Conservation (phyloP, 306 rosid species). For the Cicer chorassanicum region DNA sequence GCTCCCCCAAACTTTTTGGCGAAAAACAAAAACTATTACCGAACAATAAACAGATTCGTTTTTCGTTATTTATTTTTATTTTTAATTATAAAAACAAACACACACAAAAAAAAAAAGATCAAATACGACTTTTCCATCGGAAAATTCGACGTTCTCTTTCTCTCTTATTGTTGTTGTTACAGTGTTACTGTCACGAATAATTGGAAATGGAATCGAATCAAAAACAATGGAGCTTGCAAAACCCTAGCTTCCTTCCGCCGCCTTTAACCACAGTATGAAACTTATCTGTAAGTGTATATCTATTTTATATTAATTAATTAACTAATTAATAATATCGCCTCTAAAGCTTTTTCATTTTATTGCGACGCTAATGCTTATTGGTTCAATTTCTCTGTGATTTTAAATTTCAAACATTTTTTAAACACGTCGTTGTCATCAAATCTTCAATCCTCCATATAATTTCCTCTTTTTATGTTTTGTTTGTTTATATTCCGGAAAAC, state of each 20-base stretch:
- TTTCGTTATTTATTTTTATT: neutral
- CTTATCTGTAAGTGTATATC: conserved; percentile 49
- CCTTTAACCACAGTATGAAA: conserved; percentile 43
- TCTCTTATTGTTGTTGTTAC: conserved; percentile 7
- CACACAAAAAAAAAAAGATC: neutral
- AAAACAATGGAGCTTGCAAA: conserved; percentile 57
- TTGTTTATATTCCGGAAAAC: conserved; percentile 32
- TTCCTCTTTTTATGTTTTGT: neutral
- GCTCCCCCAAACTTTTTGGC: conserved; percentile 47
- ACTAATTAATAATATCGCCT: conserved; percentile 31
- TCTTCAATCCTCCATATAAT: conserved; percentile 21
- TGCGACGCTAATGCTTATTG: conserved; percentile 17
- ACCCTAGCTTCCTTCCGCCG: conserved; percentile 71
- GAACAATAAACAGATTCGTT: neutral
- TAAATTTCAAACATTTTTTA: neutral
- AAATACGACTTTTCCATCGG: conserved; percentile 26
- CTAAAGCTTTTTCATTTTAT: conserved; percentile 16
- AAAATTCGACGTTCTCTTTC: conserved; percentile 29
- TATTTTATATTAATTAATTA: conserved; percentile 10
- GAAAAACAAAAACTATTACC: neutral
- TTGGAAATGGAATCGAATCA: conserved; percentile 34
- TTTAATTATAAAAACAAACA: neutral
- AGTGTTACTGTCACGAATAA: conserved; percentile 33
- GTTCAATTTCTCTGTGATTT: conserved; percentile 30
- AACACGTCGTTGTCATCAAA: conserved; percentile 16